Evolutionary conservation across 331 rosid species (phyloP).

Genomic region (Saraca asoca): DNA sequence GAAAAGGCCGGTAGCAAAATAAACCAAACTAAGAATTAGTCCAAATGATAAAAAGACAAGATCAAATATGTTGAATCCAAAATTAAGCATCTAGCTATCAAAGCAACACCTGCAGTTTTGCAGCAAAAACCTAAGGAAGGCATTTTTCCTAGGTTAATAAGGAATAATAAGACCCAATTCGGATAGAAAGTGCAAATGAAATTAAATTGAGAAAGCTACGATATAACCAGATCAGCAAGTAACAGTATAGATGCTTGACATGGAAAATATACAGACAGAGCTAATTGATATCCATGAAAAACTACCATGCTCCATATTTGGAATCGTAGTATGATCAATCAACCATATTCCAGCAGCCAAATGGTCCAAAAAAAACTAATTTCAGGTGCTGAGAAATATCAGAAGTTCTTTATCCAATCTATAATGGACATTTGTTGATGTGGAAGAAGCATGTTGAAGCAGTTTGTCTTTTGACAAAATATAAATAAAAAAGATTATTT

Average conservation of each 20-base stretch:
- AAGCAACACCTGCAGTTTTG: too few relatives aligned
- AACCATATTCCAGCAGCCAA: slow-evolving; percentile 11
- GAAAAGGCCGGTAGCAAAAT: too few relatives aligned
- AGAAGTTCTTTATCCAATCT: neutral
- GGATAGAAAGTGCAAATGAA: neutral
- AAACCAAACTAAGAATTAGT: too few relatives aligned
- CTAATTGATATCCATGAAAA: neutral
- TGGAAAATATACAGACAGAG: too few relatives aligned
- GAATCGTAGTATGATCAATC: neutral
- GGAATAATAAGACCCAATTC: neutral
- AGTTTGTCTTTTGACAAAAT: slow-evolving; percentile 2
- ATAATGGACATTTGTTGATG: slow-evolving; percentile 8
- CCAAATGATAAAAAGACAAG: too few relatives aligned
- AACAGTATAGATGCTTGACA: neutral
- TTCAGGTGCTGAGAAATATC: neutral
- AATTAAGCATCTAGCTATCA: too few relatives aligned
- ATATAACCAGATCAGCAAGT: slow-evolving; percentile 2
- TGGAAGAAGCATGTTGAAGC: neutral
- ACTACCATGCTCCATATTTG: neutral
- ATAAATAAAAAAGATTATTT: slow-evolving; percentile 4
- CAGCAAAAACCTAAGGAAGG: too few relatives aligned
- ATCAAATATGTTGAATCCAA: too few relatives aligned
- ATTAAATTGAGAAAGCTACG: neutral
- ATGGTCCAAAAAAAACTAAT: slow-evolving; percentile 3
- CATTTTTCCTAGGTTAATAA: neutral